Conservation (phyloP, 495 filamentous ascomycete genomes). For the Podospora pseudopauciseta region DNA sequence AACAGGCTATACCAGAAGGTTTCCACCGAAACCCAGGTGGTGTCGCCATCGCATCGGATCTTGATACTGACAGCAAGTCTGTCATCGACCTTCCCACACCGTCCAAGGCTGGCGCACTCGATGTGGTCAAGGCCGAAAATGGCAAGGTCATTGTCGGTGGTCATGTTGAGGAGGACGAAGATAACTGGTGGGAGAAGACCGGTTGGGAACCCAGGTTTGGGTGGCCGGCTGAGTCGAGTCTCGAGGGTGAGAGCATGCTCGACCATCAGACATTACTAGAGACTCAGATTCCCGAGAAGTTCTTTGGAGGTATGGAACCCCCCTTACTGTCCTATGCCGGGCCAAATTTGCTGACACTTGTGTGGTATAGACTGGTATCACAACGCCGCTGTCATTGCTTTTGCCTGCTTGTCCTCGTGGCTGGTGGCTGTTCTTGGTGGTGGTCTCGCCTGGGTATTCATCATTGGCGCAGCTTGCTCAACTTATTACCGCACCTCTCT, state of each 20-base stretch:
- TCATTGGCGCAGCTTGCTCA: constrained; percentile 85
- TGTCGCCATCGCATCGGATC: constrained; percentile 69
- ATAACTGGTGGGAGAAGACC: constrained; percentile 58
- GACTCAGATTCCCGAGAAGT: constrained; percentile 77
- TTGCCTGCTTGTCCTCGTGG: constrained; percentile 90
- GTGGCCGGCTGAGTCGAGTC: constrained; percentile 47
- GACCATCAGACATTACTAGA: constrained; percentile 91
- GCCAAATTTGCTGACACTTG: too few species aligned
- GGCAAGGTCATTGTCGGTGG: constrained; percentile 7
- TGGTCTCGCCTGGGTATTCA: constrained; percentile 86
- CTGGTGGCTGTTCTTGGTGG: constrained; percentile 82
- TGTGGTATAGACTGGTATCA: constrained; percentile 85
- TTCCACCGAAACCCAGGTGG: constrained; percentile 66
- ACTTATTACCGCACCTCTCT: constrained; percentile 97
- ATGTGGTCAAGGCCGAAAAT: constrained; percentile 31
- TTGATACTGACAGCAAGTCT: constrained; percentile 64
- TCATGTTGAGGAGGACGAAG: constrained; percentile 55
- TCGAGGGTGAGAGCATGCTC: constrained; percentile 62
- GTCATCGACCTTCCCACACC: constrained; percentile 77
- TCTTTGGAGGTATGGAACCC: constrained; percentile 70
- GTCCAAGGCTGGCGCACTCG: constrained; percentile 61
- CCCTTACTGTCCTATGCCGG: background rate
- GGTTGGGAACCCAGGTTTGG: constrained; percentile 91
- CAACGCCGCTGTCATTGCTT: constrained; percentile 86
- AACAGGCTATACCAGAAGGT: constrained; percentile 48